phyloP scores from a whole-genome alignment of 257 asterid genomes.

The Osmanthus fragrans region DNA sequence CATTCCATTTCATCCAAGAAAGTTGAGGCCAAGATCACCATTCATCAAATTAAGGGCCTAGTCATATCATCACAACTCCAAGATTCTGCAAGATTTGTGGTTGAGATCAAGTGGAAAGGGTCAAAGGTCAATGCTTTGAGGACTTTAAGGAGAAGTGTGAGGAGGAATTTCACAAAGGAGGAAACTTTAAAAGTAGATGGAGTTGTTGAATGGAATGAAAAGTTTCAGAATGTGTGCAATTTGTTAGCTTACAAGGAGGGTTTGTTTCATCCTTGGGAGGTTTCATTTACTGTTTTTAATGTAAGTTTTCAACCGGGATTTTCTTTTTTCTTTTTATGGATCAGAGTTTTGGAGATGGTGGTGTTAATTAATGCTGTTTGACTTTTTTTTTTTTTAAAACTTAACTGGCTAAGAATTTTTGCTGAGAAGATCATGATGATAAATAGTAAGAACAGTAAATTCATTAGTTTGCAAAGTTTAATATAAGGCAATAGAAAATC shows the following conservation, averaged over 20 bases:
- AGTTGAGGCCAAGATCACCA: slow-evolving; percentile 47
- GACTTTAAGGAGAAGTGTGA: slow-evolving; percentile 42
- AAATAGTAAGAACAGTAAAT: background rate
- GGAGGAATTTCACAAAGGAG: slow-evolving; percentile 64
- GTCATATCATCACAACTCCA: slow-evolving; percentile 10
- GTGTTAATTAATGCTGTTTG: slow-evolving; percentile 8
- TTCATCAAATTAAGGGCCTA: slow-evolving; percentile 42
- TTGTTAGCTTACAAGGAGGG: slow-evolving; percentile 45
- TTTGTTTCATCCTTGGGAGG: slow-evolving; percentile 67
- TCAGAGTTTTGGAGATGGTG: background rate
- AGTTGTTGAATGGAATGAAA: slow-evolving; percentile 62
- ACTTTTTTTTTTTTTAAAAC: background rate
- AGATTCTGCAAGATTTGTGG: slow-evolving; percentile 38
- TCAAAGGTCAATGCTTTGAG: slow-evolving; percentile 50
- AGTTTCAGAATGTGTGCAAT: slow-evolving; percentile 51
- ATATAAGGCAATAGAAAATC: background rate
- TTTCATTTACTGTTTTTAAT: slow-evolving; percentile 52
- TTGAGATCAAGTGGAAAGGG: slow-evolving; percentile 77
- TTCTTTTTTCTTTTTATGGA: background rate
- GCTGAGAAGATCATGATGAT: background rate
- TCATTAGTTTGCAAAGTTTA: no score
- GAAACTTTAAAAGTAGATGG: slow-evolving; percentile 34
- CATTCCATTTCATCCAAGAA: slow-evolving; percentile 58
- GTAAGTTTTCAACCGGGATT: slow-evolving; percentile 45
- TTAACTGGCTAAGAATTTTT: background rate